These are phyloP conservation scores for Acanthamoeba royreba DNA, from an alignment of 208 protist species.

Conservation along the genomic window DNA sequence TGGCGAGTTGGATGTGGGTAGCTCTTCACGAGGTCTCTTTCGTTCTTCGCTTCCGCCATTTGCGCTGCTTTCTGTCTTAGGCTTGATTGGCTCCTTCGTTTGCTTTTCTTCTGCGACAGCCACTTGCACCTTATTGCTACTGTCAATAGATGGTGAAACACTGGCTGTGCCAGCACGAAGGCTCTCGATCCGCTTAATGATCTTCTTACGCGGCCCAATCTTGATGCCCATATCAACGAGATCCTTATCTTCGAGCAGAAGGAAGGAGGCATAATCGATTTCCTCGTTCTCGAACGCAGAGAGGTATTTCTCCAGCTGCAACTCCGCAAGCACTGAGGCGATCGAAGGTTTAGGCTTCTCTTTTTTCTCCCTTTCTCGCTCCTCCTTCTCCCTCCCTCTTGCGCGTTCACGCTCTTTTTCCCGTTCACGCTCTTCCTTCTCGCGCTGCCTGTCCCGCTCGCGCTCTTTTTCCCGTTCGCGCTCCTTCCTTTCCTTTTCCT, in stretches of 20 bases:
- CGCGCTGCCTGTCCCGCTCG: background rate
- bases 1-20: background rate
- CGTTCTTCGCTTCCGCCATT: background rate
- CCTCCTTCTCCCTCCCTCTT: background rate
- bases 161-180: background rate
- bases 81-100: background rate
- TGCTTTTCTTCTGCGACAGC: too few species aligned
- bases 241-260: background rate
- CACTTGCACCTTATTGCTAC: too few species aligned
- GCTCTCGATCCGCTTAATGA: background rate
- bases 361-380: background rate
- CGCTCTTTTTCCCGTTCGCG: background rate
- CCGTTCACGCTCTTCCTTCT: background rate
- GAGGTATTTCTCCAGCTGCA: slow-evolving; percentile 4
- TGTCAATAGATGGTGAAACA: too few species aligned
- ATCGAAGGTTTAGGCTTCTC: too few species aligned
- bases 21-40: background rate
- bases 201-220: slow-evolving; percentile 22
- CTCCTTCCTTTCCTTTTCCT: background rate
- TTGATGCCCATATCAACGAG: background rate
- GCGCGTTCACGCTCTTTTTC: background rate
- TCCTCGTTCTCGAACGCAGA: background rate
- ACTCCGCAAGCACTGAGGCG: background rate
- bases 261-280: background rate
- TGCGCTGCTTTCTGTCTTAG: background rate